Evolutionary conservation across 163 green algal species (phyloP).

Genomic region (Scenedesmus sp.): DNA sequence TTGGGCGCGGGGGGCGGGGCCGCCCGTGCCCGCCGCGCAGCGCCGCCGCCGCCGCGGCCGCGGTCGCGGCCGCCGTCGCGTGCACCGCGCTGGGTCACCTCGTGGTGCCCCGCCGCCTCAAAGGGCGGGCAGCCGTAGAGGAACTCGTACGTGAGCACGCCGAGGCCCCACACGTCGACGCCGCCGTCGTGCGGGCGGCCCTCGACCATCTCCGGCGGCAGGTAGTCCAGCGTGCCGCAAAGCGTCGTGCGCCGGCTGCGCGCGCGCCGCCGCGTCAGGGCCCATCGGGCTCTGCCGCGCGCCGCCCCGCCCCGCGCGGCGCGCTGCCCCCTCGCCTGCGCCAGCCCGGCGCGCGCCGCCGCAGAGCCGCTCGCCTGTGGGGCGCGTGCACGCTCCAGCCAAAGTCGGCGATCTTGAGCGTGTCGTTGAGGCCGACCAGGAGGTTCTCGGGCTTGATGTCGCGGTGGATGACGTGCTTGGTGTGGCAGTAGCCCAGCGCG

Average conservation of each 20-base stretch:
- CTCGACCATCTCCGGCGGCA: conserved; percentile 98
- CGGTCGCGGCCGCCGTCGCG: too few species aligned
- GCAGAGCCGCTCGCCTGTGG: conserved; percentile 58
- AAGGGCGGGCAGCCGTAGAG: conserved; percentile 95
- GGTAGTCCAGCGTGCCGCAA: conserved; percentile 99
- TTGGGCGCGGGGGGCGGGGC: too few species aligned
- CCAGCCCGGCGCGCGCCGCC: neutral
- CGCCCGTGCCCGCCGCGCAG: too few species aligned
- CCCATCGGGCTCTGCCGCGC: too few species aligned
- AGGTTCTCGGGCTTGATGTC: conserved; percentile 99
- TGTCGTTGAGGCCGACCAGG: conserved; percentile 82
- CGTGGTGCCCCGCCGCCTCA: conserved; percentile 90
- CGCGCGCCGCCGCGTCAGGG: too few species aligned
- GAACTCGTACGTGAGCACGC: conserved; percentile 99
- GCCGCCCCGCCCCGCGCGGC: too few species aligned
- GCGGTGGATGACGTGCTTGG: conserved; percentile 99
- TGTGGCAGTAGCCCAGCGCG: conserved; percentile 96
- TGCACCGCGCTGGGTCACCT: too few species aligned
- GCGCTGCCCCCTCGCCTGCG: too few species aligned
- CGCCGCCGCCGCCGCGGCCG: too few species aligned
- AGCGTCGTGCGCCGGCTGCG: conserved; percentile 90
- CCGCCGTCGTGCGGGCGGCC: conserved; percentile 65
- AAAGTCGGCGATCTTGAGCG: conserved; percentile 99
- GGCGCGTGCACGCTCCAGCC: conserved; percentile 98
- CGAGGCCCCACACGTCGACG: conserved; percentile 96